Conservation (phyloP, 768 basidiomycete genomes). For the Leucosporidium yakuticum region DNA sequence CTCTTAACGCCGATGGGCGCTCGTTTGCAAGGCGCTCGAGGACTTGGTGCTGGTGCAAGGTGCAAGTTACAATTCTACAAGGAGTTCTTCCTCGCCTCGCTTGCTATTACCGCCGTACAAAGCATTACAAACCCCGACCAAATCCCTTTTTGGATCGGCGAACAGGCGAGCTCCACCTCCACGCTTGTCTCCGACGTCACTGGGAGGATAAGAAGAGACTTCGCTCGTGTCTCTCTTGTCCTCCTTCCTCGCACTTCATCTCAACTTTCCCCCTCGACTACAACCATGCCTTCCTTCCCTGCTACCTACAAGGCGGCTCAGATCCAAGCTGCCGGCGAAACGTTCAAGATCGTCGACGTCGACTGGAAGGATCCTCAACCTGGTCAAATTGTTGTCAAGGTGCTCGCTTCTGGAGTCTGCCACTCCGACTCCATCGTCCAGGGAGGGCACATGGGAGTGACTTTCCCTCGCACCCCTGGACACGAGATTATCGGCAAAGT, state of each 20-base stretch:
- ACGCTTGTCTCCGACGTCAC: no score
- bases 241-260: not conserved
- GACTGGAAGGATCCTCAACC: conserved; percentile 10
- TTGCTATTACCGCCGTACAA: not conserved
- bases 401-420: conserved; percentile 28
- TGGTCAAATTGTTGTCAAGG: conserved; percentile 21
- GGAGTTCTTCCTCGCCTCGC: not conserved
- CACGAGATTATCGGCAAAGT: conserved; percentile 37
- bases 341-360: conserved; percentile 7
- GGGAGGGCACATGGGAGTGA: not conserved
- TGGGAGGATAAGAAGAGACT: no score
- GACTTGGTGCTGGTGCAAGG: no score
- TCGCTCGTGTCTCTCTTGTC: no score
- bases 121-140: not conserved
- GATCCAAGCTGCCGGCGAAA: not conserved
- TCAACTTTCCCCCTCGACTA: not conserved
- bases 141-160: no score
- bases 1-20: not conserved
- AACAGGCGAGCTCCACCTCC: no score
- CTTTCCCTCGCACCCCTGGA: conserved; percentile 15
- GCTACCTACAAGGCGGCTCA: not conserved
- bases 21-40: no score
- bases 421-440: conserved; percentile 9
- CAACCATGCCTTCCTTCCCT: not conserved
- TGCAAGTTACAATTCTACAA: no score